phyloP scores from a whole-genome alignment of 192 early-diverging fungal species.

The Coemansia umbellata region DNA sequence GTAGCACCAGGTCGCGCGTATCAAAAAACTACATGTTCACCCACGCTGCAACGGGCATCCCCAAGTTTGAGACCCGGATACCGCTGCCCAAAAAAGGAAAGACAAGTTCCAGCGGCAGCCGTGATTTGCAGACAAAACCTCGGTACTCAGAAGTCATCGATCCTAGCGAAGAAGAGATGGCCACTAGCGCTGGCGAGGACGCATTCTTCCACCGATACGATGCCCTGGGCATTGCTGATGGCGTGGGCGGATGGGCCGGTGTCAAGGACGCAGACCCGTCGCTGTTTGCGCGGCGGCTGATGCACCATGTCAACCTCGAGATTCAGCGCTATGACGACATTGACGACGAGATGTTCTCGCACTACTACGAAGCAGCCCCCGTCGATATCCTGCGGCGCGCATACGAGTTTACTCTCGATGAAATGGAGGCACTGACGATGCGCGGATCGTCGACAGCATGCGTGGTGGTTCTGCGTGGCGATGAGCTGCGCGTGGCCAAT shows the following conservation, averaged over 20 bases:
- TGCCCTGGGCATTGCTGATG: constrained; percentile 89
- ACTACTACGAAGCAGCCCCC: constrained; percentile 77
- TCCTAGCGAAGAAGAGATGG: constrained; percentile 52
- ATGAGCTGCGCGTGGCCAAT: constrained; percentile 92
- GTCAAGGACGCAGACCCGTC: constrained; percentile 81
- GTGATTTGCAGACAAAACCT: not conserved
- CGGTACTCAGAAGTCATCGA: not conserved
- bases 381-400: constrained; percentile 76
- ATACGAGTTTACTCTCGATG: constrained; percentile 69
- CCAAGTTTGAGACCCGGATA: constrained; percentile 46
- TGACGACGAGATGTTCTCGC: constrained; percentile 69
- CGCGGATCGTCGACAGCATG: constrained; percentile 91
- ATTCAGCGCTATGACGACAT: constrained; percentile 84
- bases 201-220: constrained; percentile 86
- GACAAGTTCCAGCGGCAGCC: not conserved
- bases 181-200: constrained; percentile 85
- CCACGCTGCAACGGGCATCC: constrained; percentile 58
- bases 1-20: constrained; percentile 4
- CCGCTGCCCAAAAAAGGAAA: constrained; percentile 10
- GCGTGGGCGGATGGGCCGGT: constrained; percentile 92
- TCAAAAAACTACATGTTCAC: constrained; percentile 56
- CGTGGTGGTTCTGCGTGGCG: constrained; percentile 79
- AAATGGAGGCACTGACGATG: constrained; percentile 64
- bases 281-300: constrained; percentile 85
- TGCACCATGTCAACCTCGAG: constrained; percentile 87